Conservation (phyloP, 768 basidiomycete species). For the Chiua virens region DNA sequence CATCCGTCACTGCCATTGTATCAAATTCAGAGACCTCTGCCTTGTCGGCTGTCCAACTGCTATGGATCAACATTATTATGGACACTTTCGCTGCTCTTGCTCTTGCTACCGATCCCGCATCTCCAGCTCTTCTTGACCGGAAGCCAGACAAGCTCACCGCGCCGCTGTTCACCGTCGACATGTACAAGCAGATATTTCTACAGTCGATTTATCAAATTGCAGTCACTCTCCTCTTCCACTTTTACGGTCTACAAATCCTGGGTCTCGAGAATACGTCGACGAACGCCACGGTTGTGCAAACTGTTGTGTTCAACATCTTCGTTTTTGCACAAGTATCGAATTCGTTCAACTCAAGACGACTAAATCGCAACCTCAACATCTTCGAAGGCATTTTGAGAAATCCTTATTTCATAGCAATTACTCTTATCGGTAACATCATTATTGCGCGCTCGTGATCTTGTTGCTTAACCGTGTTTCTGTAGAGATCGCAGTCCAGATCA, state of each 20-base stretch:
- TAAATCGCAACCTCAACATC: conserved; percentile 86
- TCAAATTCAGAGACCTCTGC: conserved; percentile 77
- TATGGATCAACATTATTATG: conserved; percentile 99
- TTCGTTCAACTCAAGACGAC: conserved; percentile 85
- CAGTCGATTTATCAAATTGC: conserved; percentile 87
- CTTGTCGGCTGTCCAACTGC: conserved; percentile 92
- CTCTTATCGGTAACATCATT: conserved; percentile 67
- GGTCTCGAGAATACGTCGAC: conserved; percentile 41
- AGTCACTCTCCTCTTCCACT: conserved; percentile 88
- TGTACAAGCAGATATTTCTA: conserved; percentile 95
- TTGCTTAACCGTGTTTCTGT: conserved; percentile 8
- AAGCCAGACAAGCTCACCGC: conserved; percentile 89
- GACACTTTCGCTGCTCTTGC: conserved; percentile 98
- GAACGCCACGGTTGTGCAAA: conserved; percentile 58
- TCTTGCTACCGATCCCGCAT: conserved; percentile 94
- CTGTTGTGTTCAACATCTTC: conserved; percentile 96
- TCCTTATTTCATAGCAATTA: conserved; percentile 82
- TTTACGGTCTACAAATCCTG: conserved; percentile 73
- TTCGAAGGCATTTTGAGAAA: conserved; percentile 82
- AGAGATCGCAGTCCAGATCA: conserved; percentile 86
- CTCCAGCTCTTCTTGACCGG: conserved; percentile 74
- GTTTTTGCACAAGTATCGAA: conserved; percentile 98
- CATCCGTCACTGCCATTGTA: conserved; percentile 86
- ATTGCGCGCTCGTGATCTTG: neutral
- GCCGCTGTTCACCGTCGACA: conserved; percentile 87